These are phyloP conservation scores for Pseudoperonospora humuli DNA, from an alignment of 352 stramenopile genomes.

Conservation along the genomic window DNA sequence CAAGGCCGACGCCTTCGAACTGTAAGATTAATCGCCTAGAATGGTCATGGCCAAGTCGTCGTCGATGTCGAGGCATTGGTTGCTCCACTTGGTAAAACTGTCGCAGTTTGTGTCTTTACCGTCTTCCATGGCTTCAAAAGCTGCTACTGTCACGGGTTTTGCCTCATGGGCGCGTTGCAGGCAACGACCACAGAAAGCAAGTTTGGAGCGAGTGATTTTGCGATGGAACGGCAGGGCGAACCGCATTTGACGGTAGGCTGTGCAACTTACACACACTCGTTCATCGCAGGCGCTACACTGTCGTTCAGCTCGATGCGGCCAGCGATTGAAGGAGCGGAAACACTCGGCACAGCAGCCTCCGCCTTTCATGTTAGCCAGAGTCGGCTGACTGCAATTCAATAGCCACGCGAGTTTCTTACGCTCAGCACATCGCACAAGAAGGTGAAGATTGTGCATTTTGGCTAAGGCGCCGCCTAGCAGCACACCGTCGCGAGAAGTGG, in stretches of 20 bases:
- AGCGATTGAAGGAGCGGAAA: constrained; percentile 21
- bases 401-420: constrained; percentile 33
- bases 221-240: constrained; percentile 20
- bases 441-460: constrained; percentile 27
- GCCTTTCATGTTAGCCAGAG: constrained; percentile 12
- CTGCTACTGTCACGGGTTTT: constrained; percentile 19
- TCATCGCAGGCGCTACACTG: constrained; percentile 29
- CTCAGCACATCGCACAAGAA: constrained; percentile 16
- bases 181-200: constrained; percentile 28
- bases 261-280: constrained; percentile 22
- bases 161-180: constrained; percentile 22
- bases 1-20: no score
- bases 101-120: constrained; percentile 12
- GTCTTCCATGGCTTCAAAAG: constrained; percentile 24
- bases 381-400: constrained; percentile 21
- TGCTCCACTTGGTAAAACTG: constrained; percentile 20
- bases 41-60: constrained; percentile 32
- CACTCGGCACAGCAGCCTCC: constrained; percentile 26
- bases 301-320: constrained; percentile 18
- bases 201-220: constrained; percentile 19
- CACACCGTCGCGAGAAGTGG: constrained; percentile 20
- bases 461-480: constrained; percentile 17
- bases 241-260: constrained; percentile 18
- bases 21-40: constrained; percentile 14
- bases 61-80: constrained; percentile 13